These are phyloP conservation scores for Diaporthe velutina DNA, from an alignment of 2,329 filamentous ascomycete species.

Conservation along the genomic window DNA sequence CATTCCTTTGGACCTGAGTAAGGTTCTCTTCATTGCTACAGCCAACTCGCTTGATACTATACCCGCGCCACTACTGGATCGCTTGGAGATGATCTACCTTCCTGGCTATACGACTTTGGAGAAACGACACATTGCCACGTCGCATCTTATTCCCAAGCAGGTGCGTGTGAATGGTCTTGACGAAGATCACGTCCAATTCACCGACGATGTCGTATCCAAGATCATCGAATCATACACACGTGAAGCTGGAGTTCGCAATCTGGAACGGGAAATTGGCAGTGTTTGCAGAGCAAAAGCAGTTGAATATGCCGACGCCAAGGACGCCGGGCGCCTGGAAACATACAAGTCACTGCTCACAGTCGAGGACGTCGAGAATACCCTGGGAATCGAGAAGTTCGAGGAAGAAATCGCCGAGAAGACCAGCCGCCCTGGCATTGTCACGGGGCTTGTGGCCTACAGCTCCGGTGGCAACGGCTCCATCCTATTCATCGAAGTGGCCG, in stretches of 20 bases:
- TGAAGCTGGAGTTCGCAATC: constrained; percentile 93
- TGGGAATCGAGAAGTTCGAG: constrained; percentile 93
- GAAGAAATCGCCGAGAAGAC: constrained; percentile 94
- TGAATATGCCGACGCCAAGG: constrained; percentile 91
- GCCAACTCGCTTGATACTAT: constrained; percentile 97
- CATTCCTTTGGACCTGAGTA: constrained; percentile 94
- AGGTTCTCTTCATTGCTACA: constrained; percentile 97
- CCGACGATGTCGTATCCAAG: constrained; percentile 89
- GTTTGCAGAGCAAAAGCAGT: constrained; percentile 97
- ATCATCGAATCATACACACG: constrained; percentile 97
- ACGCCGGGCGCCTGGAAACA: constrained; percentile 73
- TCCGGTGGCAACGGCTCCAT: constrained; percentile 95
- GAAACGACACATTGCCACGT: constrained; percentile 93
- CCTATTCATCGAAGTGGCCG: constrained; percentile 96
- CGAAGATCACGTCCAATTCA: constrained; percentile 80
- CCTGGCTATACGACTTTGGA: constrained; percentile 97
- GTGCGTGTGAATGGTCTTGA: constrained; percentile 89
- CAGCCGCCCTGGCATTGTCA: constrained; percentile 90
- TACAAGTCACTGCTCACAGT: constrained; percentile 83
- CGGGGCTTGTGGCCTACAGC: constrained; percentile 94
- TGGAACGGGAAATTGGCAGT: constrained; percentile 94
- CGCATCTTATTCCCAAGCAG: constrained; percentile 97
- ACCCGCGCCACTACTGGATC: constrained; percentile 90
- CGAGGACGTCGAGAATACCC: constrained; percentile 87
- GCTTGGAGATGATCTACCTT: constrained; percentile 96